Evolutionary conservation across 2,329 filamentous ascomycete species (phyloP).

Genomic region (Ceratocystis alfenasii): DNA sequence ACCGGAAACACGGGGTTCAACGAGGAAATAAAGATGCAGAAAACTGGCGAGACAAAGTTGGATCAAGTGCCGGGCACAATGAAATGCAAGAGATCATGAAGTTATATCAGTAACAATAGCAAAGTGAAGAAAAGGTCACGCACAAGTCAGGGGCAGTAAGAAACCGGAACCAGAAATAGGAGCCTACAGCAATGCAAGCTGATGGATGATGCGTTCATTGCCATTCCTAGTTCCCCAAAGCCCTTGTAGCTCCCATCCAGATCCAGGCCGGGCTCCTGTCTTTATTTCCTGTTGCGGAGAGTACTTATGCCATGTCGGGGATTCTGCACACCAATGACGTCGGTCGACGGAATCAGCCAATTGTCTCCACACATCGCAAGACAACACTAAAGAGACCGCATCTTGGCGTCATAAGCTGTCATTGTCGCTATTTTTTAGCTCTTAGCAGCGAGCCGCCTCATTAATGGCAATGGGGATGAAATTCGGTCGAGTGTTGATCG

Average conservation of each 20-base stretch:
- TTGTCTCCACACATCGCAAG: neutral
- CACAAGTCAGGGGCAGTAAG: neutral
- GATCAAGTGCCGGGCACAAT: neutral
- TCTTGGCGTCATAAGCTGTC: constrained; percentile 1
- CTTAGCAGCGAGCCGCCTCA: neutral
- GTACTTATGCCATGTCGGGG: neutral
- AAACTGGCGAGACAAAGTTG: neutral
- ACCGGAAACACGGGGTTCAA: neutral
- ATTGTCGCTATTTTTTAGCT: neutral
- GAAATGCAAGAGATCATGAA: neutral
- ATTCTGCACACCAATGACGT: constrained; percentile 4
- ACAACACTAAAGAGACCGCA: neutral
- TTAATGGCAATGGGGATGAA: neutral
- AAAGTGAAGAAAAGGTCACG: neutral
- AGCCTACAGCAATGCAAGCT: neutral
- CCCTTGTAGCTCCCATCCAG: neutral
- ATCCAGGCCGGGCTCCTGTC: neutral
- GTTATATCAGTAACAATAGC: neutral
- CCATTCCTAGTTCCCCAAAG: neutral
- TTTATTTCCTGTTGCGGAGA: constrained; percentile 9
- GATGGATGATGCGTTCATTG: neutral
- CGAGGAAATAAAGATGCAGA: neutral
- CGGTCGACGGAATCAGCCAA: constrained; percentile 9
- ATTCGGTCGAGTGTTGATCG: neutral
- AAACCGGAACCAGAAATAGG: neutral